These are phyloP conservation scores for Didymella glomerata DNA, from an alignment of 2,329 filamentous ascomycete species.

Conservation along the genomic window DNA sequence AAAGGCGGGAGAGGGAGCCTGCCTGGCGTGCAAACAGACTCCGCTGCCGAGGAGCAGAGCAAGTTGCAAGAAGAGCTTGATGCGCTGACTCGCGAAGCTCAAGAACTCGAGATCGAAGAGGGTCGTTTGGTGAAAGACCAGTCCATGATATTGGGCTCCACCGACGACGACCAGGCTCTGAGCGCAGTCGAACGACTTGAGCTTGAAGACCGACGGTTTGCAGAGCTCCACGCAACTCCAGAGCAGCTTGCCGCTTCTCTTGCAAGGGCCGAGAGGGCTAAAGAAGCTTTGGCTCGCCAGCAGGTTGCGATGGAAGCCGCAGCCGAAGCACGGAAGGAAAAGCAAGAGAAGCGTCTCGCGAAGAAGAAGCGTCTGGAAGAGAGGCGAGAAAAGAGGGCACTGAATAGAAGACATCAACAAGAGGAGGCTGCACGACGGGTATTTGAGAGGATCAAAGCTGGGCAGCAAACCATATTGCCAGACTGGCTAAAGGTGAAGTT, in stretches of 20 bases:
- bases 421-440: background rate
- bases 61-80: constrained; percentile 30
- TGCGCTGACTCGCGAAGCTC: constrained; percentile 27
- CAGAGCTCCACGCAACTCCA: constrained; percentile 1
- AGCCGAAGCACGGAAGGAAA: background rate
- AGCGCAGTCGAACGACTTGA: constrained; percentile 13
- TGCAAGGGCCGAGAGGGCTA: constrained; percentile 3
- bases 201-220: constrained; percentile 6
- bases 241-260: constrained; percentile 3
- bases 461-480: background rate
- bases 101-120: constrained; percentile 27
- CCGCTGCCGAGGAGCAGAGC: constrained; percentile 12
- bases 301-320: background rate
- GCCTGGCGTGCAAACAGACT: background rate
- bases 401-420: background rate
- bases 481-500: background rate
- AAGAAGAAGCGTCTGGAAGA: background rate
- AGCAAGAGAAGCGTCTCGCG: background rate
- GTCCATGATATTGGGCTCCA: background rate
- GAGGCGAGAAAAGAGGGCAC: background rate
- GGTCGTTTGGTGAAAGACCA: constrained; percentile 8
- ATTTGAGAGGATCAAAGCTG: background rate
- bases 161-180: background rate
- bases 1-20: no score
- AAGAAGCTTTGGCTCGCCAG: constrained; percentile 2